These are phyloP conservation scores for Pleodorina starrii DNA, from an alignment of 139 green algal species.

Conservation along the genomic window DNA sequence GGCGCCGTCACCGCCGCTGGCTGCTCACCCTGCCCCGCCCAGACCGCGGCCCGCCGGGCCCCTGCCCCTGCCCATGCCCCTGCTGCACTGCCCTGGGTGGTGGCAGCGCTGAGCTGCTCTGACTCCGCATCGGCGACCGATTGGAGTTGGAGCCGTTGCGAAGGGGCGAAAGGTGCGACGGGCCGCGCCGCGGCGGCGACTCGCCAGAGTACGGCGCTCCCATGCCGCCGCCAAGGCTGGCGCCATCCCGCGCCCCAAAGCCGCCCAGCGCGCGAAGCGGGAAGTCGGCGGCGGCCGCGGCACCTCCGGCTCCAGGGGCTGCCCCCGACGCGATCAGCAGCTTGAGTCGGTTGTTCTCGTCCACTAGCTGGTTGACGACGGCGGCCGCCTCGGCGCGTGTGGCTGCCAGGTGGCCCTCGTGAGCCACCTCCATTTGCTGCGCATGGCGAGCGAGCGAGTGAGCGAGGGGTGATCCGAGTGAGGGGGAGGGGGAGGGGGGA, in stretches of 20 bases:
- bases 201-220: background rate
- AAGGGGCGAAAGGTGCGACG: background rate
- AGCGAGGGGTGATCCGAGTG: background rate
- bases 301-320: background rate
- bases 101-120: background rate
- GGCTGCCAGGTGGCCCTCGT: conserved; percentile 20
- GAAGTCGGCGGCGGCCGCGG: background rate
- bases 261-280: background rate
- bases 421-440: conserved; percentile 25
- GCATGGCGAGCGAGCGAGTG: too few relatives aligned
- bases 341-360: conserved; percentile 24
- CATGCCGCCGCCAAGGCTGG: background rate
- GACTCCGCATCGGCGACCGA: background rate
- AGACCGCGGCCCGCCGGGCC: background rate
- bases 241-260: background rate
- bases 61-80: background rate
- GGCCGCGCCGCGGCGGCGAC: background rate
- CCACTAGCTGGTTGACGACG: conserved; percentile 4
- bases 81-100: too few relatives aligned
- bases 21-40: background rate
- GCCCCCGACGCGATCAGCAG: background rate
- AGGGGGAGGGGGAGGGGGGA: background rate
- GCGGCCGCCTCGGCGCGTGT: conserved; percentile 2
- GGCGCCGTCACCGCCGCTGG: background rate
- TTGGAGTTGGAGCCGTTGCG: background rate